A percentile compares a stretch with the other conserved stretches of the same genome.
These are phyloP conservation scores for Thielaviopsis punctulata DNA, from an alignment of 2,329 filamentous ascomycete genomes.

Conservation along the genomic window DNA sequence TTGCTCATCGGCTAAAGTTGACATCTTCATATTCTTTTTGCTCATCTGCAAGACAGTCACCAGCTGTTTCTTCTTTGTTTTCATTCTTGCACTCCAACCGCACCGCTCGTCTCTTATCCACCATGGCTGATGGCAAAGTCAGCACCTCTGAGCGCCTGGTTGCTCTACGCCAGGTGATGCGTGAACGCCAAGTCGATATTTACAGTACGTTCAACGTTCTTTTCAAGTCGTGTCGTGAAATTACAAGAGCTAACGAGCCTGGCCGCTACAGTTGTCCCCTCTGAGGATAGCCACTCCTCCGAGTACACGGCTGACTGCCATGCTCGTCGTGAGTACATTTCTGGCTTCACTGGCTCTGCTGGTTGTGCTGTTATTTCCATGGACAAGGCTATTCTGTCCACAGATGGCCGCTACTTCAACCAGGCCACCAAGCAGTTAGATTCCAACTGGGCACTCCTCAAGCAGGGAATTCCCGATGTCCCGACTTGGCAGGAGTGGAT, in stretches of 20 bases:
- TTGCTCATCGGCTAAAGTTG: background rate
- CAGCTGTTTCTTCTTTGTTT: background rate
- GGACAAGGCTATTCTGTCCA: slow-evolving; percentile 76
- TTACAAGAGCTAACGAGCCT: no score
- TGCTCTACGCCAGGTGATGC: slow-evolving; percentile 72
- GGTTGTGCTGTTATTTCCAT: slow-evolving; percentile 79
- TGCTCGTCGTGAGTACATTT: slow-evolving; percentile 77
- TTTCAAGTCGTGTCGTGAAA: no score
- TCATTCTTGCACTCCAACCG: background rate
- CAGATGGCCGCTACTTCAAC: slow-evolving; percentile 95
- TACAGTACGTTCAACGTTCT: slow-evolving; percentile 49
- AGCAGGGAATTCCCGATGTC: slow-evolving; percentile 83
- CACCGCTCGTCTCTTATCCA: slow-evolving; percentile 1
- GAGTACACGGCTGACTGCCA: slow-evolving; percentile 98
- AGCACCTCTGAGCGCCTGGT: slow-evolving; percentile 55
- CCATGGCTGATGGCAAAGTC: slow-evolving; percentile 21
- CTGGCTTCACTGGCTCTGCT: slow-evolving; percentile 85
- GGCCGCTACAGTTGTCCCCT: slow-evolving; percentile 67
- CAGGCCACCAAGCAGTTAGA: slow-evolving; percentile 86
- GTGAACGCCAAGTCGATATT: slow-evolving; percentile 67
- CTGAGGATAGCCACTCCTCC: slow-evolving; percentile 92
- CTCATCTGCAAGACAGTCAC: background rate
- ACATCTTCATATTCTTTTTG: background rate
- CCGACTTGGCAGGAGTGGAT: slow-evolving; percentile 97
- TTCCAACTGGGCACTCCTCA: slow-evolving; percentile 76